phyloP scores from a whole-genome alignment of 129 eudicot species.

The Saposhnikovia divaricata region DNA sequence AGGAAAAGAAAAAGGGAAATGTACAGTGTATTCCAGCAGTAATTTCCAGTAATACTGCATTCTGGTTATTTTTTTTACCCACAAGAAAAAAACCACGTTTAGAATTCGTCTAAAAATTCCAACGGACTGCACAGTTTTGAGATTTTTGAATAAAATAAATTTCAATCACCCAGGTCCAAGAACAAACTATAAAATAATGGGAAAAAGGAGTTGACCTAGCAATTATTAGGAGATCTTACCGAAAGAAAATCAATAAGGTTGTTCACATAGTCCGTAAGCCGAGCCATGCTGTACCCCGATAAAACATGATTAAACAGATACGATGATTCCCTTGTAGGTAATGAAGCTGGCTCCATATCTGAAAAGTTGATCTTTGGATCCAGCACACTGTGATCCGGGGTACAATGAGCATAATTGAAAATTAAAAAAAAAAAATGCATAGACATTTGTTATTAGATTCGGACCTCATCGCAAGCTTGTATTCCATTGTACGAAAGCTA shows the following conservation, averaged over 20 bases:
- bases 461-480: constrained; percentile 90
- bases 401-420: constrained; percentile 13
- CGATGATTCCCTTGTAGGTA: constrained; percentile 33
- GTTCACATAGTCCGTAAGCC: constrained; percentile 58
- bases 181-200: too few species aligned
- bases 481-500: constrained; percentile 66
- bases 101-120: too few species aligned
- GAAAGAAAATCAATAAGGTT: constrained; percentile 50
- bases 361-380: constrained; percentile 75
- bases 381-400: constrained; percentile 43
- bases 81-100: not conserved
- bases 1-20: not conserved
- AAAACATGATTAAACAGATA: constrained; percentile 28
- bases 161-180: too few species aligned
- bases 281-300: constrained; percentile 47
- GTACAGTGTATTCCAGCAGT: not conserved
- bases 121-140: too few species aligned
- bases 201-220: not conserved
- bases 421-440: too few species aligned
- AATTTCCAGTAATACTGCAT: not conserved
- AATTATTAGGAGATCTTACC: constrained; percentile 28
- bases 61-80: not conserved
- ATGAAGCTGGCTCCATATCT: constrained; percentile 39
- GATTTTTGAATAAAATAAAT: too few species aligned
- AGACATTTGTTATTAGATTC: too few species aligned